These are phyloP conservation scores for Juglanconis juglandina DNA, from an alignment of 2,329 filamentous ascomycete genomes.

Conservation along the genomic window DNA sequence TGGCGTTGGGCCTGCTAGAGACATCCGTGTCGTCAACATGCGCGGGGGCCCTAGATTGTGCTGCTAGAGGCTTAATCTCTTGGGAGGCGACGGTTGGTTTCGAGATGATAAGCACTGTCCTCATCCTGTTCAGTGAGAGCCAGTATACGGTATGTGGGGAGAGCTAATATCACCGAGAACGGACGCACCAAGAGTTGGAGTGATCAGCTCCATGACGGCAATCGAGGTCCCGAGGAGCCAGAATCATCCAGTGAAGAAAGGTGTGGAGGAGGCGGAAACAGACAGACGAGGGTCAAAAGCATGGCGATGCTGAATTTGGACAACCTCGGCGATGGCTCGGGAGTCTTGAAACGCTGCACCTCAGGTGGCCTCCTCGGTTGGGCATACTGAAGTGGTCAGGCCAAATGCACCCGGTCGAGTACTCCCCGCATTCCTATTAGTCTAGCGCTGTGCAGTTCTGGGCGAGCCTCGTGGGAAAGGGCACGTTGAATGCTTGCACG, in stretches of 20 bases:
- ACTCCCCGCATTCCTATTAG: neutral
- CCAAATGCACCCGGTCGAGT: neutral
- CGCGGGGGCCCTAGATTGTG: neutral
- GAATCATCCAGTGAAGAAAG: neutral
- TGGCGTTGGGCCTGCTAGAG: neutral
- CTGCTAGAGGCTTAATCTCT: neutral
- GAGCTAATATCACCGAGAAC: constrained; percentile 11
- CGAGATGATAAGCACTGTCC: constrained; percentile 7
- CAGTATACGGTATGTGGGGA: constrained; percentile 9
- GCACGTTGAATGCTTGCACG: constrained; percentile 6
- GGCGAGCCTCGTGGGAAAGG: constrained; percentile 8
- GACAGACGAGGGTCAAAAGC: neutral
- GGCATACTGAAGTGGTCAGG: neutral
- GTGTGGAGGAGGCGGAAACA: neutral
- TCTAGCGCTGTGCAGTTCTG: neutral
- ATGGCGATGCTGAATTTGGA: neutral
- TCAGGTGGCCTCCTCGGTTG: neutral
- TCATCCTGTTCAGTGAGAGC: neutral
- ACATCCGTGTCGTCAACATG: neutral
- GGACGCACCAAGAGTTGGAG: constrained; percentile 10
- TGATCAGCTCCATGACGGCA: constrained; percentile 1
- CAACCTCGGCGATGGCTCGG: constrained; percentile 8
- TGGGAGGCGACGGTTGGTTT: neutral
- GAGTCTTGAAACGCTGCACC: neutral
- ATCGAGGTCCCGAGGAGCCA: neutral